Base-by-base conservation (phyloP, 768 basidiomycete genomes). In the Naematelia aurantialba region DNA sequence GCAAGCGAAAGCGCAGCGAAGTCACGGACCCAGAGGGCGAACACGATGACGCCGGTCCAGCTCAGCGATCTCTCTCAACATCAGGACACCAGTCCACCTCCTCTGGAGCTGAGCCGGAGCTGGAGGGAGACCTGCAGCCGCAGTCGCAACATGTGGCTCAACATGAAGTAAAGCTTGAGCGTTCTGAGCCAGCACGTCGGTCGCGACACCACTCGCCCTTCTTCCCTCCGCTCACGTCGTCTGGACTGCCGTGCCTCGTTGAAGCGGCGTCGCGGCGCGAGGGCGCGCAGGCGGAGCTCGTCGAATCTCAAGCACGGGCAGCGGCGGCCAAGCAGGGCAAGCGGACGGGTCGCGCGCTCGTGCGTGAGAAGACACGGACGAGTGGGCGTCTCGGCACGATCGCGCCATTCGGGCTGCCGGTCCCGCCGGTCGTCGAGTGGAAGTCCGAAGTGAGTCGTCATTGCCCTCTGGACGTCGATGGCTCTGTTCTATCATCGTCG, bases 261-360 rank as follows among this genome's bases (percentile, higher is more conserved):
- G 58, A 66, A 55, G 65, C 65, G 21, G 64, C 64, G 14, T 44
- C 61, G 17, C 61, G 58, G 11, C 48, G 65, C 11, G 61, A 62
- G 27, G 21, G n/a, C 21, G 31, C 5, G 2, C 42, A 59, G 24
- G 22, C 44, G 25, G 44, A 11, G 39, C n/a, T 8, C 14, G 1
- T 51, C 49, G 12, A 44, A 52, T n/a, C n/a, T n/a, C n/a, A n/a
- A n/a, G n/a, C n/a, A n/a, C n/a, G n/a, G n/a, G n/a, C n/a, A n/a
- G n/a, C n/a, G n/a, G n/a, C n/a, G n/a, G n/a, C n/a, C n/a, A n/a
- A n/a, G n/a, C n/a, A n/a, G n/a, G 34, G 10, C 19, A 24, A 17
- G 21, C 10, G 29, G 24, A 24, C 31, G 1, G 45, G 34, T 26
- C 26, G 27, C 29, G 21, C 39, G n/a, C 54, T 52, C n/a, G 52